A percentile compares a stretch with the other conserved stretches of the same genome.
Conservation (phyloP, 2,329 filamentous ascomycete species). For the Sclerotinia borealis region DNA sequence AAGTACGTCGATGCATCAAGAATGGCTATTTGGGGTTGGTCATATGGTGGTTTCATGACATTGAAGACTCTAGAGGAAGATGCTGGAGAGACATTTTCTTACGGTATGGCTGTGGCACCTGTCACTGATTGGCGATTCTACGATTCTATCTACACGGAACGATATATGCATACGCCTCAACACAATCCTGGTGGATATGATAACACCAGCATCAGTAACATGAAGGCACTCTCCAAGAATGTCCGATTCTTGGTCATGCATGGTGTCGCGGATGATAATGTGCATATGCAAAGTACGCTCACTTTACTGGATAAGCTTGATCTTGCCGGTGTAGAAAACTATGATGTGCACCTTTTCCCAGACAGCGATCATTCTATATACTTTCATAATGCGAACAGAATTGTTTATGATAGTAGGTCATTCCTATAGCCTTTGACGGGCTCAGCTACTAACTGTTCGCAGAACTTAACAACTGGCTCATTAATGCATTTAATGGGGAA, state of each 20-base stretch:
- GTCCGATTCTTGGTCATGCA: constrained; percentile 94
- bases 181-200: constrained; percentile 74
- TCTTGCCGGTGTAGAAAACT: constrained; percentile 76
- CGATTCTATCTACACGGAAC: constrained; percentile 88
- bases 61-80: constrained; percentile 92
- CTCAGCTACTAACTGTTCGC: constrained; percentile 31
- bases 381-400: constrained; percentile 85
- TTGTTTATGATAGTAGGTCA: constrained; percentile 86
- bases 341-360: constrained; percentile 93
- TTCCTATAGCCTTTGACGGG: not conserved
- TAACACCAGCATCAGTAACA: constrained; percentile 67
- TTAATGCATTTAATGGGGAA: constrained; percentile 97
- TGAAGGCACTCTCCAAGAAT: constrained; percentile 63
- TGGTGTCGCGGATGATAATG: constrained; percentile 93
- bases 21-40: constrained; percentile 98
- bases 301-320: constrained; percentile 83
- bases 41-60: constrained; percentile 90
- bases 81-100: constrained; percentile 82
- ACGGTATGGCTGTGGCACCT: constrained; percentile 96
- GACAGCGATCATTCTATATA: constrained; percentile 93
- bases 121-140: constrained; percentile 99
- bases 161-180: constrained; percentile 94
- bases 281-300: constrained; percentile 92
- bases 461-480: constrained; percentile 84
- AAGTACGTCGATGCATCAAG: constrained; percentile 75